These are phyloP conservation scores for Canavalia ensiformis DNA, from an alignment of 306 rosid genomes.

Conservation along the genomic window DNA sequence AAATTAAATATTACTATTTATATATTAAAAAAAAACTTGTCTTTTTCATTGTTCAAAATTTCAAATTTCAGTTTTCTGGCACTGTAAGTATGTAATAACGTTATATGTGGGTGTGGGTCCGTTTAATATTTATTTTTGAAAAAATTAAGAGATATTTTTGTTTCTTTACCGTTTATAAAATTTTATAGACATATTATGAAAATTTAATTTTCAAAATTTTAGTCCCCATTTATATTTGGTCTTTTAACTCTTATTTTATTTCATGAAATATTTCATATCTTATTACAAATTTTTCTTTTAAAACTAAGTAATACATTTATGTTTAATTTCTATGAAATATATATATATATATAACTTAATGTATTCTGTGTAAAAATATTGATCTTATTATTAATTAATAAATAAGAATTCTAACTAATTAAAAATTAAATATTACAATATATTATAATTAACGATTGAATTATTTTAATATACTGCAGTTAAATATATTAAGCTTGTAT, in stretches of 20 bases:
- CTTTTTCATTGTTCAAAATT: neutral
- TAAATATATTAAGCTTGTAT: neutral
- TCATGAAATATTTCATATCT: neutral
- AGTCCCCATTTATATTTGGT: no score
- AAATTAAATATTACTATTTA: neutral
- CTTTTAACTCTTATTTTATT: neutral
- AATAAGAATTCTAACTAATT: neutral
- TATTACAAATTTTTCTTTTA: neutral
- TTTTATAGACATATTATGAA: no score
- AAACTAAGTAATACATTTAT: neutral
- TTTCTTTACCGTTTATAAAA: no score
- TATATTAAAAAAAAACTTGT: neutral
- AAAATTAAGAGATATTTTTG: no score
- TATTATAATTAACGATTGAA: neutral
- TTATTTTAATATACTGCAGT: no score
- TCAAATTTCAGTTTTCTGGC: neutral
- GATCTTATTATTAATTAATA: neutral
- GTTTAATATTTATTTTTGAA: neutral
- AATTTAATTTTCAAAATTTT: no score
- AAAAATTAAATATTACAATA: neutral
- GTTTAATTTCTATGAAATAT: neutral
- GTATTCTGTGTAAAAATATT: neutral
- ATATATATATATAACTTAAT: no score
- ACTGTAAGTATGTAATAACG: neutral
- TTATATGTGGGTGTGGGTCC: neutral